phyloP scores from a whole-genome alignment of 495 filamentous ascomycete species.

The Penicillium coprophilum region DNA sequence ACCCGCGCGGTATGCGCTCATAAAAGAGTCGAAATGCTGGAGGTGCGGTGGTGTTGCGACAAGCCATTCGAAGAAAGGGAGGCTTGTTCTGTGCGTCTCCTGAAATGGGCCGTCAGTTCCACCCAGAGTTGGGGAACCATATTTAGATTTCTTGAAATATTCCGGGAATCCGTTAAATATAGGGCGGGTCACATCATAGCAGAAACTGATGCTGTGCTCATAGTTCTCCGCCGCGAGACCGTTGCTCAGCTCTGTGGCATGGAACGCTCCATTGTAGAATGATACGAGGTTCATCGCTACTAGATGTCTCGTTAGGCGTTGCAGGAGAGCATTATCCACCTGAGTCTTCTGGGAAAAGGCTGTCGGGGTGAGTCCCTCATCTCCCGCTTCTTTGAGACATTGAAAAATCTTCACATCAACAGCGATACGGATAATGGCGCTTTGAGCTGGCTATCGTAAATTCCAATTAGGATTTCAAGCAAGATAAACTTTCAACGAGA shows the following conservation, averaged over 20 bases:
- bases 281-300: conserved; percentile 27
- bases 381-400: conserved; percentile 27
- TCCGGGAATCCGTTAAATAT: conserved; percentile 32
- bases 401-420: conserved; percentile 40
- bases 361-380: conserved; percentile 22
- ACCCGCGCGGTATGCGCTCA: conserved; percentile 45
- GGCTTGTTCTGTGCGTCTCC: conserved; percentile 26
- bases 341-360: conserved; percentile 28
- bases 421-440: conserved; percentile 36
- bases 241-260: conserved; percentile 23
- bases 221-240: conserved; percentile 27
- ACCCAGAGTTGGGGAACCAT: conserved; percentile 26
- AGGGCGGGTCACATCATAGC: conserved; percentile 28
- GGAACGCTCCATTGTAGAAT: conserved; percentile 23
- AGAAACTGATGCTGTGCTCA: conserved; percentile 27
- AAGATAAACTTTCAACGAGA: neutral
- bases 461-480: neutral
- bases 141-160: conserved; percentile 28
- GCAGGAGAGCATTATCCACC: conserved; percentile 27
- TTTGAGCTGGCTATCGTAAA: conserved; percentile 33
- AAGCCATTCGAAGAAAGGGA: conserved; percentile 32
- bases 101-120: conserved; percentile 32
- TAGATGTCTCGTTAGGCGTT: conserved; percentile 27
- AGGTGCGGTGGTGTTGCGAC: conserved; percentile 19
- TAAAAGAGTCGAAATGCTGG: conserved; percentile 32